A percentile compares a stretch with the other conserved stretches of the same genome.
Conservation (phyloP, 169 alveolate genomes). For the Pseudocohnilembus persalinus region DNA sequence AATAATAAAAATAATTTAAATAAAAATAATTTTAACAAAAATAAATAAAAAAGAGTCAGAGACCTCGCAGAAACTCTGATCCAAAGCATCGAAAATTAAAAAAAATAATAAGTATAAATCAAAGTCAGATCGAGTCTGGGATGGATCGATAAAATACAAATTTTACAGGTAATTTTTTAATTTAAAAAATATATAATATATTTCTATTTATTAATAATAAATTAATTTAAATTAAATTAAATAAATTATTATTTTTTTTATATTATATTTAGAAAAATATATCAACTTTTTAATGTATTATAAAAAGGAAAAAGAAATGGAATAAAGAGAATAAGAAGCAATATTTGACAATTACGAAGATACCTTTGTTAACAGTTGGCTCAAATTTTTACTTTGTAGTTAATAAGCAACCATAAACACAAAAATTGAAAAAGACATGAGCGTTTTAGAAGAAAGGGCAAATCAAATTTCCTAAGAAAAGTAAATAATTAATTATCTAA, state of each 20-base stretch:
- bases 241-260: too few relatives aligned
- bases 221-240: too few relatives aligned
- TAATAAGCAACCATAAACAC: background rate
- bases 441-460: constrained; percentile 5
- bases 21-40: too few relatives aligned
- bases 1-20: too few relatives aligned
- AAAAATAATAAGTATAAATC: too few relatives aligned
- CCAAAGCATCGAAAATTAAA: background rate
- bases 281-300: too few relatives aligned
- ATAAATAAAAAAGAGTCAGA: too few relatives aligned
- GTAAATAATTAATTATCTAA: too few relatives aligned
- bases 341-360: constrained; percentile 18
- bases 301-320: background rate
- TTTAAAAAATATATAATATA: too few relatives aligned
- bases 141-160: background rate
- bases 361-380: constrained; percentile 16
- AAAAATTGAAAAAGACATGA: constrained; percentile 12
- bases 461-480: background rate
- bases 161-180: background rate
- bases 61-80: background rate
- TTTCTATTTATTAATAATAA: too few relatives aligned
- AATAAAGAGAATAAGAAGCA: constrained; percentile 10
- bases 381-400: constrained; percentile 3
- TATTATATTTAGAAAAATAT: too few relatives aligned
- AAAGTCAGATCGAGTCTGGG: background rate